These are phyloP conservation scores for Mycena olivaceomarginata DNA, from an alignment of 768 basidiomycete genomes.

Conservation along the genomic window DNA sequence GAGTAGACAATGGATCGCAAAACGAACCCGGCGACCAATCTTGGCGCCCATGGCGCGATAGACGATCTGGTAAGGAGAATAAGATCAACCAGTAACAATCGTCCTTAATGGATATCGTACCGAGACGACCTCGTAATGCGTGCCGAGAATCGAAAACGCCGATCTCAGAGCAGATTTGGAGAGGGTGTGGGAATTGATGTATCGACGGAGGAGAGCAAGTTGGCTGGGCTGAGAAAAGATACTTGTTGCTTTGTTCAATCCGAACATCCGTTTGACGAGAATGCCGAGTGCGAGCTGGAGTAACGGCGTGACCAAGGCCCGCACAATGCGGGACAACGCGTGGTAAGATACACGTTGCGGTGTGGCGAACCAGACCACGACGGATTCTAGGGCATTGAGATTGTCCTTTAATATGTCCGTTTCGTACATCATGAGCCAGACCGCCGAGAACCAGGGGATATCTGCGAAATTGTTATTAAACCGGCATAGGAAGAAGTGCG, in stretches of 20 bases:
- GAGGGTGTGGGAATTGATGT: constrained; percentile 60
- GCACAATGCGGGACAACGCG: constrained; percentile 61
- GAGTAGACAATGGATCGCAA: no score
- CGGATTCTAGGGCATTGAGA: constrained; percentile 59
- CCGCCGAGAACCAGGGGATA: constrained; percentile 63
- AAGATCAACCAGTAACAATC: neutral
- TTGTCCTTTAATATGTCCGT: constrained; percentile 49
- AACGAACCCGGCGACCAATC: constrained; percentile 1
- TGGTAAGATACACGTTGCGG: constrained; percentile 63
- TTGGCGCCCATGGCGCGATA: constrained; percentile 9
- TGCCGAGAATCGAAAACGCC: constrained; percentile 64
- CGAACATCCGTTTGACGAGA: constrained; percentile 62
- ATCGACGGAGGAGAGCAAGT: constrained; percentile 53
- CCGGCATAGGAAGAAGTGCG: neutral
- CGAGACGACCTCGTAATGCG: constrained; percentile 67
- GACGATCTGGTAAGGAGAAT: neutral
- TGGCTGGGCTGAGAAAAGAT: constrained; percentile 55
- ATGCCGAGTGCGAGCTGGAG: constrained; percentile 62
- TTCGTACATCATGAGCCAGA: constrained; percentile 61
- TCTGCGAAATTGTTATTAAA: constrained; percentile 47
- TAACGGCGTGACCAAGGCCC: constrained; percentile 58
- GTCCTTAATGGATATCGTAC: constrained; percentile 45
- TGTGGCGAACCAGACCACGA: constrained; percentile 65
- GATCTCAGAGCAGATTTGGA: constrained; percentile 57
- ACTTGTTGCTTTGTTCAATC: constrained; percentile 54